Conservation (phyloP, 2,329 filamentous ascomycete genomes). For the Teratosphaeria nubilosa region DNA sequence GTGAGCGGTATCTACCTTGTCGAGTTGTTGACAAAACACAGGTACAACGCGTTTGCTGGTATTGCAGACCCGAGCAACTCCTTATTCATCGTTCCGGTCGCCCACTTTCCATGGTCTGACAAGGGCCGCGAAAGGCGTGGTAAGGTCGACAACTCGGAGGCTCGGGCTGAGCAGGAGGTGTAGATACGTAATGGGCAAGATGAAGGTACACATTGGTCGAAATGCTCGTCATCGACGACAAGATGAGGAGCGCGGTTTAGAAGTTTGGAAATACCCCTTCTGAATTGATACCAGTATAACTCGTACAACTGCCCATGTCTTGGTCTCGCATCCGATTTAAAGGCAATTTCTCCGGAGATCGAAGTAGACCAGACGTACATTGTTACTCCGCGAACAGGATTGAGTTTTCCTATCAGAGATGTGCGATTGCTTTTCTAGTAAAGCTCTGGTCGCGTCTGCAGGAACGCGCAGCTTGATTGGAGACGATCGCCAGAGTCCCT, state of each 20-base stretch:
- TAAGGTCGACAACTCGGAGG: slow-evolving; percentile 34
- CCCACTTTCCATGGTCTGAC: slow-evolving; percentile 90
- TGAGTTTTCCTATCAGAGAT: no score
- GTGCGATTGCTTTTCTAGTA: no score
- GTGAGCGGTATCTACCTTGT: not conserved
- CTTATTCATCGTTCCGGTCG: slow-evolving; percentile 88
- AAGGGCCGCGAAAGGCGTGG: slow-evolving; percentile 53
- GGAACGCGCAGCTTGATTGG: not conserved
- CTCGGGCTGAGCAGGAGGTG: slow-evolving; percentile 20
- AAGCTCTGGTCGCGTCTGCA: no score
- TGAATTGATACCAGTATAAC: not conserved
- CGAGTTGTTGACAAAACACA: slow-evolving; percentile 17
- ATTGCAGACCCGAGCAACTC: slow-evolving; percentile 48
- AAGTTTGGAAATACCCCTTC: not conserved
- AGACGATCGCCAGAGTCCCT: not conserved
- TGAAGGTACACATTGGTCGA: not conserved
- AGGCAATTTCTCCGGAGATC: no score
- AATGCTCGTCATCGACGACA: not conserved
- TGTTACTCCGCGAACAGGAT: not conserved
- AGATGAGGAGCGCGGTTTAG: not conserved
- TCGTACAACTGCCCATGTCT: no score
- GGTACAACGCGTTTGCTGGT: slow-evolving; percentile 43
- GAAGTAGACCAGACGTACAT: not conserved
- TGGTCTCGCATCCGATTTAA: no score
- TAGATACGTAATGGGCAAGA: not conserved